phyloP scores from a whole-genome alignment of 179 eudicot genomes.

The Pouteria campechiana region DNA sequence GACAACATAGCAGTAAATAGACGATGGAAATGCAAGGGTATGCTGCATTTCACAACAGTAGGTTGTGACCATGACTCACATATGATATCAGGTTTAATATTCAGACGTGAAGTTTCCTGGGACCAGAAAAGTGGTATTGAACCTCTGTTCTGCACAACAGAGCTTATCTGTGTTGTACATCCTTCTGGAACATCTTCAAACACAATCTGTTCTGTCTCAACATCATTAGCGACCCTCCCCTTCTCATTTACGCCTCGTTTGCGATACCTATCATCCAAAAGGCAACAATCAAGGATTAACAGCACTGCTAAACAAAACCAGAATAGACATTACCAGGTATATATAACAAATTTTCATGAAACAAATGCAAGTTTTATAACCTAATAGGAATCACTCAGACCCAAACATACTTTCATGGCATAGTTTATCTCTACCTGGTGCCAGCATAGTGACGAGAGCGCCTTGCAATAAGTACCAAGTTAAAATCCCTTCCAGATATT shows the following conservation, averaged over 20 bases:
- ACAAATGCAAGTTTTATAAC: too few species aligned
- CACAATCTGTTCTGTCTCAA: conserved; percentile 92
- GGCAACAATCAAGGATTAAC: background rate
- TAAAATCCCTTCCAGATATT: conserved; percentile 57
- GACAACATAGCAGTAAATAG: conserved; percentile 2
- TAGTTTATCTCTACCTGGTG: conserved; percentile 53
- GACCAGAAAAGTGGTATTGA: conserved; percentile 99
- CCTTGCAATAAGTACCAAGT: conserved; percentile 69
- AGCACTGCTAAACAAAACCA: conserved; percentile 2
- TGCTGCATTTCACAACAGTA: background rate
- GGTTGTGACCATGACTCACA: conserved; percentile 52
- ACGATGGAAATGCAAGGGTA: background rate
- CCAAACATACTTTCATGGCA: too few species aligned
- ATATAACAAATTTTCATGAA: too few species aligned
- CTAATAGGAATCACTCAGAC: too few species aligned
- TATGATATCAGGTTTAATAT: conserved; percentile 81
- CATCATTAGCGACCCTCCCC: conserved; percentile 98
- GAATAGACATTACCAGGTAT: too few species aligned
- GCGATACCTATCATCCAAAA: conserved; percentile 63
- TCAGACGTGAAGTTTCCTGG: conserved; percentile 92
- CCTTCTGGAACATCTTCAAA: conserved; percentile 81
- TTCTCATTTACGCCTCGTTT: conserved; percentile 94
- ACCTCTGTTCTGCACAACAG: conserved; percentile 93
- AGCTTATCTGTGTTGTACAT: conserved; percentile 52
- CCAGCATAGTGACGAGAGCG: conserved; percentile 98